Base-by-base conservation (phyloP, 1,139 yeast genomes). In the Yamadazyma pseudoaaseri region DNA sequence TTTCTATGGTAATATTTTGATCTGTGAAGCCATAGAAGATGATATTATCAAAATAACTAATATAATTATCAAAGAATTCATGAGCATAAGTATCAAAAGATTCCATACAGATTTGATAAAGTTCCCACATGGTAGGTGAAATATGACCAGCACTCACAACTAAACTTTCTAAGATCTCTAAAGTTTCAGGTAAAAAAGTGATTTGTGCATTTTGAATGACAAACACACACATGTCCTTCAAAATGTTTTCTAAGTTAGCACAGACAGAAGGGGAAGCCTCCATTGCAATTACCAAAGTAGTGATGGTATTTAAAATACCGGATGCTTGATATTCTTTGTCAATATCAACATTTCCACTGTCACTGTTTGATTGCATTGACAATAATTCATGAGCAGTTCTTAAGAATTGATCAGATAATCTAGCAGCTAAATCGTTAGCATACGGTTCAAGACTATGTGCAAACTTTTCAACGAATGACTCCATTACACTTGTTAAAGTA, bases 401-500 rank as follows among this genome's bases (percentile, higher is more conserved):
- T 27, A 70, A 42, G 45, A 76, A 76, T 45, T 76, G 79, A 21
- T 66, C 66, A 10, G 64, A 67, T 47, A 76, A 62, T 41, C 69
- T 71, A 9, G 62, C 39, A 3, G 77, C 62, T 42, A 76, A 62
- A 45, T 76, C 76, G 12, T 61, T 54, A 14, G 79, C 79, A 50
- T 72, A 76, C 5, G 82, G 82, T 46, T 73, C 79, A 41, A 76
- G 62, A 48, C 73, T 71, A 23, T 59, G 54, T 3, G 80, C 70
- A 46, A 75, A 76, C 42, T 65, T 70, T 36, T 73, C 73, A 6
- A 76, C 81, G 48, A 76, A 72, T 11, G 70, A 65, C 39, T 76
- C 81, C 79, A 77, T 76, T 3, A 75, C 75, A 22, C 69, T 66
- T 29, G 76, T 70, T 40, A 76, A 62, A 27, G 75, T 64, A 45